Base-by-base conservation (phyloP, 257 asterid genomes). In the Galeopsis tetrahit region DNA sequence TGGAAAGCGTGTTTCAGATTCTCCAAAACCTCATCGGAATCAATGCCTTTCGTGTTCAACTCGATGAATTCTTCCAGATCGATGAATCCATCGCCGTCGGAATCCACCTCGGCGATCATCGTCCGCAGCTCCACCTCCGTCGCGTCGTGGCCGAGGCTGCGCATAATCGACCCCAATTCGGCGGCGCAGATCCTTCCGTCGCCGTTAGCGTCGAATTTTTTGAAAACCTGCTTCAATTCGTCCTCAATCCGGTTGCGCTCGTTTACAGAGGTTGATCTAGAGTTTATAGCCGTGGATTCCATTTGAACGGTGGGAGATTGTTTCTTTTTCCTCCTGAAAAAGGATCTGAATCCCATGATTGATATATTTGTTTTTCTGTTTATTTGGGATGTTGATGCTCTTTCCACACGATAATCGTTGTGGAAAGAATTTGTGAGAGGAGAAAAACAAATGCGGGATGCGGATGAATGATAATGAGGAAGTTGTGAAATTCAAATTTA, bases 1-100 rank as follows among this genome's bases (percentile, higher is more conserved):
- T 85, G 72, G 81, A 93, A 93, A 0, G 98, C 98, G 10, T 93
- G 88, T 66, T 73, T 79, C 4, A 93, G 82, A 75, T 76, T 83
- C 81, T 78, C 92, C 78, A 86, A 1, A 11, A 82, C 83, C 85
- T 93, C 98, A 0, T 77, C 84, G 7, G 89, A 78, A 5, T 83
- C 90, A 1, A 90, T 61, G 58, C 84, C 90, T 28, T 77, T 80
- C 0, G 97, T 93, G 75, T 93, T 93, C 35, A 93, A 76, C 75
- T 83, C 96, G 49, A 93, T 68, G 76, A 93, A 93, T 63, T 93
- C 98, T 35, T 74, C 69, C 35, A 93, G 82, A 66, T 93, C 89
- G 38, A 93, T 93, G 85, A 77, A 88, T 0, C 98, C 98, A 21
- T 93, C 98, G 2, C 97, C 97, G 43, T 93, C 98, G 6, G 90